Evolutionary conservation across 208 protist species (phyloP).

Genomic region (Leishmania amazonensis): DNA sequence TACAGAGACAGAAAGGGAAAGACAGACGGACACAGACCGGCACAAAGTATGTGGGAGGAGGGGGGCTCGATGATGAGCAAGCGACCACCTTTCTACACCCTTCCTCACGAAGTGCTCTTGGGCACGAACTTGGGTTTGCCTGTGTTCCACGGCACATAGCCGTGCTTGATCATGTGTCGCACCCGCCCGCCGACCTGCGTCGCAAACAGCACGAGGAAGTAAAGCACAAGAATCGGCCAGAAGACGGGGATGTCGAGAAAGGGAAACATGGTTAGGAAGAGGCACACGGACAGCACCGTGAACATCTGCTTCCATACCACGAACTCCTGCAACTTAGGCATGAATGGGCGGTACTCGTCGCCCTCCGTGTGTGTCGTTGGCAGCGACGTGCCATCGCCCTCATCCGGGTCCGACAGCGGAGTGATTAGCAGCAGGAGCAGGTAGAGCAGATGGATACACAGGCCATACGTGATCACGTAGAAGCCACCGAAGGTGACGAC

Average conservation of each 20-base stretch:
- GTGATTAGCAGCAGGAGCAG: slow-evolving; percentile 96
- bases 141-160: slow-evolving; percentile 93
- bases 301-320: slow-evolving; percentile 95
- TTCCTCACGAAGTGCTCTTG: slow-evolving; percentile 39
- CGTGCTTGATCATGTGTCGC: slow-evolving; percentile 97
- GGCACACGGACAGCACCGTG: slow-evolving; percentile 81
- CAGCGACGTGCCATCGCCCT: slow-evolving; percentile 44
- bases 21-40: not conserved
- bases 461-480: slow-evolving; percentile 97
- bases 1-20: not conserved
- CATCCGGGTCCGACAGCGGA: slow-evolving; percentile 92
- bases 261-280: slow-evolving; percentile 93
- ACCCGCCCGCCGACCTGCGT: slow-evolving; percentile 96
- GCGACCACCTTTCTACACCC: too few relatives aligned
- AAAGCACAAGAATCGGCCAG: slow-evolving; percentile 98
- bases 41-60: too few relatives aligned
- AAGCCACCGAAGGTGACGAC: slow-evolving; percentile 85
- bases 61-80: not conserved
- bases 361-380: slow-evolving; percentile 70
- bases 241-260: slow-evolving; percentile 97
- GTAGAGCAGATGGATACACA: slow-evolving; percentile 97
- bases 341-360: slow-evolving; percentile 95
- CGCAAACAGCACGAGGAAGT: slow-evolving; percentile 95
- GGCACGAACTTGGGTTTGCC: slow-evolving; percentile 87
- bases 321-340: slow-evolving; percentile 96